These are phyloP conservation scores for Russula sp. DNA, from an alignment of 768 basidiomycete genomes.

Conservation along the genomic window DNA sequence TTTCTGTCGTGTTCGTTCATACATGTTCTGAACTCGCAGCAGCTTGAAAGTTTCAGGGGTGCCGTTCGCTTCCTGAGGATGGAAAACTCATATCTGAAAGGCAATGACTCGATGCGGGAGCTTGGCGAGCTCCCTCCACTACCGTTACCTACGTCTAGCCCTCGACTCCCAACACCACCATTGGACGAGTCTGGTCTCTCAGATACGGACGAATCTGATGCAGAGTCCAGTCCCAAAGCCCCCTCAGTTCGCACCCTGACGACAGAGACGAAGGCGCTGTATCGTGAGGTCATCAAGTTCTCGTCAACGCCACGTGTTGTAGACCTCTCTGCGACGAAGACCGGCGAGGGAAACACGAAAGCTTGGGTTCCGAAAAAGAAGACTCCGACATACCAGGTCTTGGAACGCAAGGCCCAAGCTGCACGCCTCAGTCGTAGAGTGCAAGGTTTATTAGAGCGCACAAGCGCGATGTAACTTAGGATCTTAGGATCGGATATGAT, in stretches of 20 bases:
- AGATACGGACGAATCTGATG: conserved; percentile 62
- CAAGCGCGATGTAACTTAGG: conserved; percentile 47
- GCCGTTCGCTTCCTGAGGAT: conserved; percentile 90
- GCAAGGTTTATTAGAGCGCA: conserved; percentile 65
- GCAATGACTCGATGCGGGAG: conserved; percentile 83
- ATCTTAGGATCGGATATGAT: conserved; percentile 6
- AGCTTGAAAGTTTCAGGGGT: conserved; percentile 89
- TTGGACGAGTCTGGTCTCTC: conserved; percentile 62
- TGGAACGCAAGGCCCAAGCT: conserved; percentile 72
- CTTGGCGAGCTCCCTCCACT: conserved; percentile 72
- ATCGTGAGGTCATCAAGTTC: conserved; percentile 84
- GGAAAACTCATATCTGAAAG: conserved; percentile 92
- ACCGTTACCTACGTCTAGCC: conserved; percentile 47
- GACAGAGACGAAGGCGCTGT: conserved; percentile 81
- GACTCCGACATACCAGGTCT: conserved; percentile 77
- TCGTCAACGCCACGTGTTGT: conserved; percentile 83
- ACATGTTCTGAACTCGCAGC: conserved; percentile 25
- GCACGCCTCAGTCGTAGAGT: conserved; percentile 69
- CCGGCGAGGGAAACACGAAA: conserved; percentile 49
- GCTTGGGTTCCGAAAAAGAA: conserved; percentile 79
- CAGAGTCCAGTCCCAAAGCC: conserved; percentile 42
- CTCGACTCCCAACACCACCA: conserved; percentile 59
- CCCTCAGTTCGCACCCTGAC: conserved; percentile 63
- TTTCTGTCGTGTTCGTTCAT: conserved; percentile 2
- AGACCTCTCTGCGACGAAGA: conserved; percentile 66